A percentile compares a stretch with the other conserved stretches of the same genome.
These are phyloP conservation scores for Debaryomycetaceae sp. DNA, from an alignment of 1,139 yeast genomes.

Conservation along the genomic window DNA sequence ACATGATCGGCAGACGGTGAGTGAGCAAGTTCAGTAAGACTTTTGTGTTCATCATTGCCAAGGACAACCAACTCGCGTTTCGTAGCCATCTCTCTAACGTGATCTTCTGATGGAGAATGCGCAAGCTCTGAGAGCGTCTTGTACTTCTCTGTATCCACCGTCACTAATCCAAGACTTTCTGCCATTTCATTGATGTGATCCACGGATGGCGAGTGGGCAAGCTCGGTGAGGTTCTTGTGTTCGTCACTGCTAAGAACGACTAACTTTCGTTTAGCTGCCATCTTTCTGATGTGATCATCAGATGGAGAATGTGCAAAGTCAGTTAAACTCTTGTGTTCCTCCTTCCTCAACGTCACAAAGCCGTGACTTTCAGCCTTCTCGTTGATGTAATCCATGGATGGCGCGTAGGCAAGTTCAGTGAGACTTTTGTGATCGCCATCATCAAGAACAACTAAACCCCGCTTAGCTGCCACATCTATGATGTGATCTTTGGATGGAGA, in stretches of 20 bases:
- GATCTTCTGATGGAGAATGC: slow-evolving; percentile 18
- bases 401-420: slow-evolving; percentile 12
- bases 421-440: slow-evolving; percentile 3
- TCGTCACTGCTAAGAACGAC: slow-evolving; percentile 5
- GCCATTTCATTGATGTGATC: slow-evolving; percentile 11
- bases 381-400: slow-evolving; percentile 14
- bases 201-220: slow-evolving; percentile 15
- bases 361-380: slow-evolving; percentile 17
- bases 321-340: slow-evolving; percentile 14
- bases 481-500: slow-evolving; percentile 6
- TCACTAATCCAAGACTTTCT: slow-evolving; percentile 6
- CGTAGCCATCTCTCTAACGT: slow-evolving; percentile 10
- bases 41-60: slow-evolving; percentile 11
- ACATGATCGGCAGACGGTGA: slow-evolving; percentile 16
- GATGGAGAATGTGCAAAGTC: slow-evolving; percentile 15
- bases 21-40: slow-evolving; percentile 11
- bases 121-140: slow-evolving; percentile 10
- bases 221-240: slow-evolving; percentile 10
- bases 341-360: slow-evolving; percentile 17
- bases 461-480: slow-evolving; percentile 2
- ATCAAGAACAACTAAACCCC: slow-evolving; percentile 5
- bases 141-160: slow-evolving; percentile 1
- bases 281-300: slow-evolving; percentile 12
- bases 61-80: slow-evolving; percentile 9
- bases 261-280: slow-evolving; percentile 7